Evolutionary conservation across 495 filamentous ascomycete species (phyloP).

Genomic region (Trichoderma erinaceum): DNA sequence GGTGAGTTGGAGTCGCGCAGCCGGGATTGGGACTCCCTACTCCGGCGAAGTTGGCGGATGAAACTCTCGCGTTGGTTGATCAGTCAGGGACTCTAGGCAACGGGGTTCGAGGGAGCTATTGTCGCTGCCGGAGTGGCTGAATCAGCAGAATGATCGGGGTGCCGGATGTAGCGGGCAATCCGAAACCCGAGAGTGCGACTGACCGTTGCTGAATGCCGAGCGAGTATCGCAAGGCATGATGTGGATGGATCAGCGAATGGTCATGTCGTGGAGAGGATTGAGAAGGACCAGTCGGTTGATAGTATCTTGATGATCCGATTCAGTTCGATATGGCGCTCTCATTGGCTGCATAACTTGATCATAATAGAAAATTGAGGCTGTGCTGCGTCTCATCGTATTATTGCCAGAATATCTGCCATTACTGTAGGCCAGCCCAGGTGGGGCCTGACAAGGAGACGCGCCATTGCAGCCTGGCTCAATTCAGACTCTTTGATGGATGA

Average conservation of each 20-base stretch:
- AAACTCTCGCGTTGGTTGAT: neutral
- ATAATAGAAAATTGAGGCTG: neutral
- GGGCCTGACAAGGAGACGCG: neutral
- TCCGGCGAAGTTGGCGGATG: neutral
- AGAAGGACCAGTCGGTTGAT: no score
- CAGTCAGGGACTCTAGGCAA: neutral
- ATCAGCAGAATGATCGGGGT: conserved; percentile 1
- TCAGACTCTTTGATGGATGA: no score
- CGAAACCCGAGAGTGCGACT: neutral
- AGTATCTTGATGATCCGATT: no score
- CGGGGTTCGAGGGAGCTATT: neutral
- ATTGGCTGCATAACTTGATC: neutral
- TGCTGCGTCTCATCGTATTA: neutral
- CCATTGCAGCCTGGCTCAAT: no score
- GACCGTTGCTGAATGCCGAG: neutral
- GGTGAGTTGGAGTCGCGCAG: neutral
- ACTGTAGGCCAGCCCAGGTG: neutral
- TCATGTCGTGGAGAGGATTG: no score
- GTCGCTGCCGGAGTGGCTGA: neutral
- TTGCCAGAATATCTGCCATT: neutral
- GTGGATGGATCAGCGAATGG: neutral
- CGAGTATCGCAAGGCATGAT: neutral
- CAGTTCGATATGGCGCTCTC: no score
- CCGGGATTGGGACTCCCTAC: conserved; percentile 12
- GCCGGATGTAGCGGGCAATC: neutral